phyloP scores from a whole-genome alignment of 169 alveolate genomes.

The Eimeria tenella region DNA sequence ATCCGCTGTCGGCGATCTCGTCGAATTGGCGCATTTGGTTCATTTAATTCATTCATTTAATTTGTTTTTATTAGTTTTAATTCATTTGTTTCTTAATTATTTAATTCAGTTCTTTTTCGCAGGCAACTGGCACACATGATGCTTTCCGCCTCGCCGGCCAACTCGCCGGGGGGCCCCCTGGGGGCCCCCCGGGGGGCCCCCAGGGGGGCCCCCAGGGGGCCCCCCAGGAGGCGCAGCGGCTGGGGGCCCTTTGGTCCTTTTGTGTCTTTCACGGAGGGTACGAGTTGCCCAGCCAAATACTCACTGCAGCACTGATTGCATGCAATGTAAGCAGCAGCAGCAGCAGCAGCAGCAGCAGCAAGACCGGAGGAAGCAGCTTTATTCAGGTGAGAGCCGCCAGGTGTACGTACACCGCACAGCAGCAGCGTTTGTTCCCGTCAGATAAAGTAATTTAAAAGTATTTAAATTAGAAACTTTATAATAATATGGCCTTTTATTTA shows the following conservation, averaged over 20 bases:
- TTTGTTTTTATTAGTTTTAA: too few species aligned
- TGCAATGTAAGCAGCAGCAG: background rate
- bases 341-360: too few species aligned
- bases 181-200: background rate
- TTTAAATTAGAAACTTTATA: too few species aligned
- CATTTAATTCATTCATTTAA: too few species aligned
- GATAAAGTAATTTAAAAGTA: too few species aligned
- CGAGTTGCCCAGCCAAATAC: background rate
- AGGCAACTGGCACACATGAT: background rate
- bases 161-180: background rate
- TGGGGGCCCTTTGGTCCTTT: conserved; percentile 1
- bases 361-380: background rate
- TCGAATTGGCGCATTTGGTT: too few species aligned
- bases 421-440: too few species aligned
- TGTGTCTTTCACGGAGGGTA: background rate
- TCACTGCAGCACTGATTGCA: conserved; percentile 9
- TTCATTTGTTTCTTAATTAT: too few species aligned
- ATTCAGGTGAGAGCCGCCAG: background rate
- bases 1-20: too few species aligned
- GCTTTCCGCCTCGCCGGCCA: background rate
- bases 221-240: conserved; percentile 2
- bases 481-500: too few species aligned
- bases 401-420: too few species aligned
- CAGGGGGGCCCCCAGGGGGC: background rate
- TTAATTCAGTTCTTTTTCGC: background rate